Percentiles rank a stretch among this genome's conserved stretches.
Conservation (phyloP, 176 grass and related monocot species). For the Hyparrhenia diplandra region DNA sequence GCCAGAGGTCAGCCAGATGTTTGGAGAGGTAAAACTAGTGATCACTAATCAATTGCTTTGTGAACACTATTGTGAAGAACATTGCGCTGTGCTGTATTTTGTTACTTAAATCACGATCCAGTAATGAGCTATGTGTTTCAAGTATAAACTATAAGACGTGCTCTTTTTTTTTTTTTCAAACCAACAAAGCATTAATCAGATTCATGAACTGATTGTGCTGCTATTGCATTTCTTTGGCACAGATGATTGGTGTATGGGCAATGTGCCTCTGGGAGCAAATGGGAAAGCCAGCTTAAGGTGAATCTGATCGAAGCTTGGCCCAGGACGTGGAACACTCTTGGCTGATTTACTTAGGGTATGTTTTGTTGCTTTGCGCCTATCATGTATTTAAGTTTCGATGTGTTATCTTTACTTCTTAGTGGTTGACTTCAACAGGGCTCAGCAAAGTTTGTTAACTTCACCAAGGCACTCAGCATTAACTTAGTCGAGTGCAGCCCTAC, state of each 20-base stretch:
- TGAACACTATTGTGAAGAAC: neutral
- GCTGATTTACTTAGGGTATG: slow-evolving; percentile 82
- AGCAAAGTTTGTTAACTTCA: slow-evolving; percentile 74
- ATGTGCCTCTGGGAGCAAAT: slow-evolving; percentile 97
- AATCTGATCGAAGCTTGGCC: slow-evolving; percentile 96
- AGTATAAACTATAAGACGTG: neutral
- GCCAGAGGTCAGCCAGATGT: slow-evolving; percentile 97
- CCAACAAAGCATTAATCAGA: neutral
- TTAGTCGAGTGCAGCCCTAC: slow-evolving; percentile 87
- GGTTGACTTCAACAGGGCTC: slow-evolving; percentile 57
- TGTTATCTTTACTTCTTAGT: slow-evolving; percentile 22
- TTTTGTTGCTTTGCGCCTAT: neutral
- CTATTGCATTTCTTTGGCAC: neutral
- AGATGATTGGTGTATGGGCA: slow-evolving; percentile 88
- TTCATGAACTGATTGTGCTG: neutral
- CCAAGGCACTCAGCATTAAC: slow-evolving; percentile 74
- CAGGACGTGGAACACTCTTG: slow-evolving; percentile 81
- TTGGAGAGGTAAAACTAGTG: slow-evolving; percentile 68
- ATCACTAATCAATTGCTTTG: neutral
- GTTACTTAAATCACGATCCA: neutral
- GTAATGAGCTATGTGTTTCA: neutral
- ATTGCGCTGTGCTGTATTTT: neutral
- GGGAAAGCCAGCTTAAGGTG: slow-evolving; percentile 63
- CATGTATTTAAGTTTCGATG: neutral
- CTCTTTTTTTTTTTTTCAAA: neutral